These are phyloP conservation scores for Corchorus capsularis DNA, from an alignment of 345 rosid genomes.

Conservation along the genomic window DNA sequence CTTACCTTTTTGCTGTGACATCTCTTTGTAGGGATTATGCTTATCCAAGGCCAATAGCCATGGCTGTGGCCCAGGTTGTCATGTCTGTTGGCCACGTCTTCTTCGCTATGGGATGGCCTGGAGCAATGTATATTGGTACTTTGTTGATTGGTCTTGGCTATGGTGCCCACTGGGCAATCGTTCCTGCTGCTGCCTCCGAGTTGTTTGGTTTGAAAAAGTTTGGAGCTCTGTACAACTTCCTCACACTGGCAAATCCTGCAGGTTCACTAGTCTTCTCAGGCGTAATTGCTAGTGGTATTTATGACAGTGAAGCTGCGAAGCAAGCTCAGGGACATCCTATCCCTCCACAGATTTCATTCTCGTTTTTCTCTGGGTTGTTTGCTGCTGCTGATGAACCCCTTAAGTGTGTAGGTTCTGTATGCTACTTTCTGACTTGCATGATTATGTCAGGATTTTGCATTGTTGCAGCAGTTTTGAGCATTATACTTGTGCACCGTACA, in stretches of 20 bases:
- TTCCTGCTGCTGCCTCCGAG: constrained; percentile 97
- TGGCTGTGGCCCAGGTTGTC: constrained; percentile 79
- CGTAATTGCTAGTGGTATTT: constrained; percentile 81
- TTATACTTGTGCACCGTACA: constrained; percentile 92
- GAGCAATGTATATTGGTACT: constrained; percentile 87
- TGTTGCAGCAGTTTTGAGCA: constrained; percentile 65
- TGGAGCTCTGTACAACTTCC: constrained; percentile 93
- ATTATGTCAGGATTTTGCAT: constrained; percentile 94
- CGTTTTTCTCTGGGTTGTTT: constrained; percentile 33
- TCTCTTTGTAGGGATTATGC: constrained; percentile 66
- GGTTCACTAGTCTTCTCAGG: constrained; percentile 96
- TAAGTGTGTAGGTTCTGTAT: constrained; percentile 76
- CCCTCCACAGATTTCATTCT: constrained; percentile 19
- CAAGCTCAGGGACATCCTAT: constrained; percentile 53
- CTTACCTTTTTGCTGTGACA: constrained; percentile 13
- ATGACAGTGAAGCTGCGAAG: constrained; percentile 85
- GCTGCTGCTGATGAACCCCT: constrained; percentile 46
- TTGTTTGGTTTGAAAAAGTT: constrained; percentile 94
- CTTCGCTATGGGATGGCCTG: constrained; percentile 94
- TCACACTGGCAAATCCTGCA: constrained; percentile 93
- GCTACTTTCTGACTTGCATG: constrained; percentile 91
- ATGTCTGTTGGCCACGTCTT: constrained; percentile 93
- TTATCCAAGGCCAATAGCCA: constrained; percentile 82
- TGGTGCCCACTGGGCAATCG: constrained; percentile 99
- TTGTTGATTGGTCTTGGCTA: constrained; percentile 89